These are phyloP conservation scores for Teratosphaeria nubilosa DNA, from an alignment of 2,329 filamentous ascomycete genomes.

Conservation along the genomic window DNA sequence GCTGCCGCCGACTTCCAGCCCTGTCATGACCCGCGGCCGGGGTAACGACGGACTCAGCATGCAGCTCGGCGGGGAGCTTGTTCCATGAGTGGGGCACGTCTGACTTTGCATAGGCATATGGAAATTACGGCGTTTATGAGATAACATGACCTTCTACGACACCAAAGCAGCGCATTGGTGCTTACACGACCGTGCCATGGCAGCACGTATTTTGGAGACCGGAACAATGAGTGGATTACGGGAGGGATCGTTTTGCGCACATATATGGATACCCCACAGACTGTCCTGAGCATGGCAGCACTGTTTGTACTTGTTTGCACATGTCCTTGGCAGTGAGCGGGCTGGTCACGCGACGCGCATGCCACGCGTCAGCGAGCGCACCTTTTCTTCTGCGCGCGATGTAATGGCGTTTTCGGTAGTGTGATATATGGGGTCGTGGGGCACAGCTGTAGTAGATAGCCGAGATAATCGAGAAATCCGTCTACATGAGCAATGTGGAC, in stretches of 20 bases:
- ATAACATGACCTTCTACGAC: constrained; percentile 1
- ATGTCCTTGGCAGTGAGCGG: not conserved
- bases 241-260: not conserved
- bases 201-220: not conserved
- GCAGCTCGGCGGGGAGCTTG: constrained; percentile 56
- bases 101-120: not conserved
- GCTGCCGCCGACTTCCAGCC: constrained; percentile 43
- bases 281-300: constrained; percentile 3
- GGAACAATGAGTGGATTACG: not conserved
- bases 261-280: constrained; percentile 3
- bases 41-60: constrained; percentile 49
- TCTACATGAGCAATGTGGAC: not conserved
- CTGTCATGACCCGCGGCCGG: constrained; percentile 23
- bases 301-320: constrained; percentile 3
- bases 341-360: not conserved
- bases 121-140: constrained; percentile 7
- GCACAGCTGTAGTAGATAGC: not conserved
- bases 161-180: not conserved
- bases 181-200: not conserved
- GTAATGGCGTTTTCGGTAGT: not conserved
- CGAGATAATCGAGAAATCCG: not conserved
- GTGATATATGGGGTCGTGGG: not conserved
- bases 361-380: not conserved
- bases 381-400: not conserved
- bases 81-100: constrained; percentile 7